phyloP scores from a whole-genome alignment of 768 basidiomycete species.

The Suillus americanus region DNA sequence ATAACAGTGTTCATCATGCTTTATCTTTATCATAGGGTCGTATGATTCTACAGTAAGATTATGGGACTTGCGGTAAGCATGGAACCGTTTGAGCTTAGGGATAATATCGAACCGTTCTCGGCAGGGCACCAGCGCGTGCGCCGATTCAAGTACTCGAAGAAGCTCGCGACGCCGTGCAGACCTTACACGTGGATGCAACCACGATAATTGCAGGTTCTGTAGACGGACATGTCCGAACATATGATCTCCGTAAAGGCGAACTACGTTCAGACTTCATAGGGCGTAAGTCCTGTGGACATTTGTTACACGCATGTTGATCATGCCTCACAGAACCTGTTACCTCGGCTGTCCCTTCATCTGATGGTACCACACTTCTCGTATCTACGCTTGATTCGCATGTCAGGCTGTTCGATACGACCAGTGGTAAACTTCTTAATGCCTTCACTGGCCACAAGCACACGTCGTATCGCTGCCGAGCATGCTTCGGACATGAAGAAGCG shows the following conservation, averaged over 20 bases:
- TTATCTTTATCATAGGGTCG: conserved; percentile 56
- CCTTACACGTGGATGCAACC: conserved; percentile 64
- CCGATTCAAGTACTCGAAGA: conserved; percentile 92
- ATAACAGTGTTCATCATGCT: background rate
- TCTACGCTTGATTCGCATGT: conserved; percentile 83
- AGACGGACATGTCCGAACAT: conserved; percentile 89
- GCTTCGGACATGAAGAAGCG: conserved; percentile 83
- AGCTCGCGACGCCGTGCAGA: conserved; percentile 83
- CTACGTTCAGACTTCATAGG: conserved; percentile 89
- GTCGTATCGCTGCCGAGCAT: conserved; percentile 76
- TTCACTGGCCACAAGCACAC: conserved; percentile 77
- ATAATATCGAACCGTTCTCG: background rate
- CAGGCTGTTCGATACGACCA: conserved; percentile 80
- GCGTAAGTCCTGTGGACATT: conserved; percentile 49
- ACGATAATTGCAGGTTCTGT: conserved; percentile 82
- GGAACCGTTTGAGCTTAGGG: background rate
- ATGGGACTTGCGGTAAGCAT: conserved; percentile 84
- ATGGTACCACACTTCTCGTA: conserved; percentile 78
- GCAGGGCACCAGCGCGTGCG: conserved; percentile 71
- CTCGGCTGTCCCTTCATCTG: conserved; percentile 76
- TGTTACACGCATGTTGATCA: background rate
- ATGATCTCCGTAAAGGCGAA: conserved; percentile 93
- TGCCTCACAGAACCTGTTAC: conserved; percentile 74
- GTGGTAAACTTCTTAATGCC: conserved; percentile 82
- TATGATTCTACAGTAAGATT: conserved; percentile 89